These are phyloP conservation scores for Lentinula raphanica DNA, from an alignment of 768 basidiomycete genomes.

Conservation along the genomic window DNA sequence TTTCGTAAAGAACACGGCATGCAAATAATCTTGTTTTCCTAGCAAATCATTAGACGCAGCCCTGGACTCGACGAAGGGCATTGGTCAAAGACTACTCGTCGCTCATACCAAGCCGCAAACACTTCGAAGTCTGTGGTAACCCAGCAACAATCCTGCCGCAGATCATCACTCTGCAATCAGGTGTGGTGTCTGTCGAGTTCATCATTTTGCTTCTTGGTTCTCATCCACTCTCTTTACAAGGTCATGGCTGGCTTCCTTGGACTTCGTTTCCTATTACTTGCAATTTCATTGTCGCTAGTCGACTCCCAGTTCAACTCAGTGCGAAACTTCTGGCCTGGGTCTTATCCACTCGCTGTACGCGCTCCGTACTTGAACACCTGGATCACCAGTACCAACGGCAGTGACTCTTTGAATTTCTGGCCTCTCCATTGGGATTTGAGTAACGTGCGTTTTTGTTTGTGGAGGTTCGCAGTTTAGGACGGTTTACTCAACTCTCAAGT, in stretches of 20 bases:
- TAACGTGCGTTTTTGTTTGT: neutral
- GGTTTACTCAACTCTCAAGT: neutral
- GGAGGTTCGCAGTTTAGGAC: neutral
- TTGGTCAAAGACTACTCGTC: too few relatives aligned
- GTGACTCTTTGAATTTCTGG: slow-evolving; percentile 3
- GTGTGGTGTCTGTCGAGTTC: neutral
- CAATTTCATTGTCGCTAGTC: neutral
- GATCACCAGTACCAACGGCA: neutral
- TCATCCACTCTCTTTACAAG: neutral
- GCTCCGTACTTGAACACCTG: slow-evolving; percentile 19
- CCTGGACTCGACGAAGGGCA: too few relatives aligned
- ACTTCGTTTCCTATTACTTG: neutral
- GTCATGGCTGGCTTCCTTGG: neutral
- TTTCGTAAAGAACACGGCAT: too few relatives aligned
- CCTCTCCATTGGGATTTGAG: slow-evolving; percentile 13
- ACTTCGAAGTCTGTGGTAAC: too few relatives aligned
- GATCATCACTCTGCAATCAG: neutral
- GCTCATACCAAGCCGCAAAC: too few relatives aligned
- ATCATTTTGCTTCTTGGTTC: neutral
- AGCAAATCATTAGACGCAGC: too few relatives aligned
- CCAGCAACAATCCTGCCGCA: neutral
- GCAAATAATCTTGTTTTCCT: too few relatives aligned
- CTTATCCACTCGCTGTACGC: slow-evolving; percentile 20
- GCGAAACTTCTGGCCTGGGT: slow-evolving; percentile 12
- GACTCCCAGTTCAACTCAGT: slow-evolving; percentile 1